A percentile compares a stretch with the other conserved stretches of the same genome.
phyloP scores from a whole-genome alignment of 106 monocot genomes.

The Dendrobium catenatum region DNA sequence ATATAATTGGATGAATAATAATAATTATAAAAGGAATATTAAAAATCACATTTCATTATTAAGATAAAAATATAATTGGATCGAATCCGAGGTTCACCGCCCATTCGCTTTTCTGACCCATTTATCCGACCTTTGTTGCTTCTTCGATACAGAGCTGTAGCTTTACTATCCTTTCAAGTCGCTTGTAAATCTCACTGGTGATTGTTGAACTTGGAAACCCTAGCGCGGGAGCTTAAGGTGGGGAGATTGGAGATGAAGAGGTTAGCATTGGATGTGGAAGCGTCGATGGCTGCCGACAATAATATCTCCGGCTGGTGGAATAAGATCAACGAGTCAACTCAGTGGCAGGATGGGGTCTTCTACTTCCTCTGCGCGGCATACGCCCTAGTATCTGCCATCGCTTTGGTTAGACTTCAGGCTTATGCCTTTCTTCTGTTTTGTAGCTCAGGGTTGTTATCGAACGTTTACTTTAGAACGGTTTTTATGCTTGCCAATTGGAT shows the following conservation, averaged over 20 bases:
- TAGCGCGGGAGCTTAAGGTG: neutral
- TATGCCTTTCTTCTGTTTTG: neutral
- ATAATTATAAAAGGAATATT: too few relatives aligned
- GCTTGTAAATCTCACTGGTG: neutral
- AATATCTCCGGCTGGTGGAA: constrained; percentile 31
- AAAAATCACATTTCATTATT: too few relatives aligned
- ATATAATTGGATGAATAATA: too few relatives aligned
- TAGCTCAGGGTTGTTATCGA: neutral
- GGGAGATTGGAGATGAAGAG: constrained; percentile 3
- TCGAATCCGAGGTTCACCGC: neutral
- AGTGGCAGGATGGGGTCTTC: constrained; percentile 56
- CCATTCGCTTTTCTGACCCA: neutral
- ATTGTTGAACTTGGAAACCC: neutral
- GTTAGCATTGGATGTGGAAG: neutral
- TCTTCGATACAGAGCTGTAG: neutral
- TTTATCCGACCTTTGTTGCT: neutral
- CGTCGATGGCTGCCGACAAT: neutral
- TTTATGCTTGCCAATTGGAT: neutral
- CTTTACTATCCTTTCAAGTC: neutral
- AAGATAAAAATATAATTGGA: too few relatives aligned
- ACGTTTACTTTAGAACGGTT: neutral
- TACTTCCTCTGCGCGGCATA: constrained; percentile 47
- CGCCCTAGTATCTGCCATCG: constrained; percentile 50
- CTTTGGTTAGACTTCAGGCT: constrained; percentile 20
- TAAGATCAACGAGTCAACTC: constrained; percentile 38